Base-by-base conservation (phyloP, 495 filamentous ascomycete genomes). In the Bacidia gigantensis region DNA sequence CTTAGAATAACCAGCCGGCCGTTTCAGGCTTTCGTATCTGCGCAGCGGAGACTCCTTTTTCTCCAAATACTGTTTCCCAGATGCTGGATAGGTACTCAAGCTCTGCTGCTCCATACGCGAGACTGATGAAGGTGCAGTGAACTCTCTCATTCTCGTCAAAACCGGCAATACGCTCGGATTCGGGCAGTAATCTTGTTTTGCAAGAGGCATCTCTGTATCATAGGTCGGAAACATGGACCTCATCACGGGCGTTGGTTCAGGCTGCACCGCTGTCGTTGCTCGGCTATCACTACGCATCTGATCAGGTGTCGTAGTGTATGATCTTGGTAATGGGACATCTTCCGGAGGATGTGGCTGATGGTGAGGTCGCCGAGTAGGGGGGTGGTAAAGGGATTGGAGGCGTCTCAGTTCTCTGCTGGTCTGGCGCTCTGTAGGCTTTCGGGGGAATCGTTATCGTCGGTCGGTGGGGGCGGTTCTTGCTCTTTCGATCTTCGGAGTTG, bases 161-260 rank as follows among this genome's bases (percentile, higher is more conserved):
- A 38, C 54, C 18, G 51, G 54, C 12, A 50, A 50, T 18, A 45
- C 41, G 20, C 58, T 51, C 10, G 53, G 24, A 26, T 51, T 38
- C 11, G 82, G 81, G 50, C 74, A 79, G 60, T 88, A 87, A 38
- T 72, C 68, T 61, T 92, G 86, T 50, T 79, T 76, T 52, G 74
- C 72, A 22, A 87, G 72, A 9, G 83, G 75, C 9, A 84, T 46
- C n/a, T 75, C 75, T 10, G 80, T 79, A 62, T 94, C 79, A 60
- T 87, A 89, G n/a, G 72, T 76, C 12, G 87, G 87, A 62, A 94
- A 92, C 54, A 92, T 92, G 12, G 81, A 83, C 53, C 68, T 71
- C 67, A 84, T 83, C 7, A 65, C 62, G 0, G 72, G 62, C 39
- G 70, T 63, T 50, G 32, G 63, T 55, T 41, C 60, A 44, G 48